phyloP scores from a whole-genome alignment of 2,329 filamentous ascomycete species.

The Diaporthe sp. region DNA sequence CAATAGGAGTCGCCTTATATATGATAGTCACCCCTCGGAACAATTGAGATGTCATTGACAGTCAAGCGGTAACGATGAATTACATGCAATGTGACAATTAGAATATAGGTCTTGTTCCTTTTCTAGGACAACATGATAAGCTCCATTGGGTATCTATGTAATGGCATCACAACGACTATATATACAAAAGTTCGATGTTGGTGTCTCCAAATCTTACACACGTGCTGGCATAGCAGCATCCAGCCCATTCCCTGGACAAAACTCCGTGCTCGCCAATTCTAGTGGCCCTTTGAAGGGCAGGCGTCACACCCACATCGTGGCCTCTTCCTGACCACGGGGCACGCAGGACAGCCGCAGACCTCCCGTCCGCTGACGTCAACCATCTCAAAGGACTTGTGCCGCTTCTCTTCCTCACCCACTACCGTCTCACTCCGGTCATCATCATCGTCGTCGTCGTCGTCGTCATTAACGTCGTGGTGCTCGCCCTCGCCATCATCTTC shows the following conservation, averaged over 20 bases:
- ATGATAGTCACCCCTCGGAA: too few species aligned
- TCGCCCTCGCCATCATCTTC: not conserved
- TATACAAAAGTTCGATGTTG: not conserved
- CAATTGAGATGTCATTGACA: not conserved
- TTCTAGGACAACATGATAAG: not conserved
- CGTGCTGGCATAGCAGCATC: not conserved
- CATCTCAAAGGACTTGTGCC: slow-evolving; percentile 26
- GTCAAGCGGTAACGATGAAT: not conserved
- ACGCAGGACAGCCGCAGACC: slow-evolving; percentile 31
- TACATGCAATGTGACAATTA: not conserved
- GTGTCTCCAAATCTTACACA: slow-evolving; percentile 17
- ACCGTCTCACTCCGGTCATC: slow-evolving; percentile 24
- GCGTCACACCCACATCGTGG: slow-evolving; percentile 33
- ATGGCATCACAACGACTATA: slow-evolving; percentile 4
- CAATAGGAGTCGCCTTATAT: too few species aligned
- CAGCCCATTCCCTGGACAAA: not conserved
- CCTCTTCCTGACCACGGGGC: slow-evolving; percentile 27
- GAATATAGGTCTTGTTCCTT: too few species aligned
- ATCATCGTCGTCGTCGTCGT: not conserved
- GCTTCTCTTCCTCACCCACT: slow-evolving; percentile 24
- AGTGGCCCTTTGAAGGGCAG: slow-evolving; percentile 28
- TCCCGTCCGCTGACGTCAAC: slow-evolving; percentile 10
- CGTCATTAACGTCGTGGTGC: not conserved
- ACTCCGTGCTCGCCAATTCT: not conserved
- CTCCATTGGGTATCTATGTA: slow-evolving; percentile 28